Evolutionary conservation across 345 rosid species (phyloP).

Genomic region (Barbarea vulgaris): DNA sequence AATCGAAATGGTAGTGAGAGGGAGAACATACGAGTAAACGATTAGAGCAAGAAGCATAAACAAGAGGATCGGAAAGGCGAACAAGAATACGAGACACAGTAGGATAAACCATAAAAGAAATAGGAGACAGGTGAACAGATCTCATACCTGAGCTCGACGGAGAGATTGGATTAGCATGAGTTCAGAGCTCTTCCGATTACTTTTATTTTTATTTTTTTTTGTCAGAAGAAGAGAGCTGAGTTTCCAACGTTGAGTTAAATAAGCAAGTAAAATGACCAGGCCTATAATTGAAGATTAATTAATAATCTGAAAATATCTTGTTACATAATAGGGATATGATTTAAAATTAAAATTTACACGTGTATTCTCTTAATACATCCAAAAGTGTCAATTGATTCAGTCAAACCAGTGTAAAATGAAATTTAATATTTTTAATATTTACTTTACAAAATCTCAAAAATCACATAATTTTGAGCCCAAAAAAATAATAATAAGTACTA

Average conservation of each 20-base stretch:
- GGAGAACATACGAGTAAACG: not conserved
- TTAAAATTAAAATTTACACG: not conserved
- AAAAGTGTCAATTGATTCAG: not conserved
- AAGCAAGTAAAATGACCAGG: not conserved
- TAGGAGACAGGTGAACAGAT: not conserved
- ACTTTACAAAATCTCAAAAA: not conserved
- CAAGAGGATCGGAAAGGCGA: not conserved
- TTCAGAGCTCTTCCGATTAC: not conserved
- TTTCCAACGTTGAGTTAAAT: not conserved
- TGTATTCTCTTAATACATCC: not conserved
- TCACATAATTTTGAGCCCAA: not conserved
- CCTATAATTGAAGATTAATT: not conserved
- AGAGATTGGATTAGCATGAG: slow-evolving; percentile 22
- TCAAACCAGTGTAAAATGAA: not conserved
- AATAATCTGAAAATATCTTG: not conserved
- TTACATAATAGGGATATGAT: not conserved
- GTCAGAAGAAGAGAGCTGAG: not conserved
- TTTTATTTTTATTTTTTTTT: not conserved
- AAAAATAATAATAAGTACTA: not conserved
- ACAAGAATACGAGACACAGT: not conserved
- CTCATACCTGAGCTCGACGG: slow-evolving; percentile 30
- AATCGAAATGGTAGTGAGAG: not conserved
- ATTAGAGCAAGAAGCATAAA: not conserved
- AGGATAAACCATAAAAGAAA: not conserved
- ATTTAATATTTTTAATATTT: not conserved